A percentile compares a stretch with the other conserved stretches of the same genome.
These are phyloP conservation scores for Aureobasidium sp. DNA, from an alignment of 2,329 filamentous ascomycete genomes.

Conservation along the genomic window DNA sequence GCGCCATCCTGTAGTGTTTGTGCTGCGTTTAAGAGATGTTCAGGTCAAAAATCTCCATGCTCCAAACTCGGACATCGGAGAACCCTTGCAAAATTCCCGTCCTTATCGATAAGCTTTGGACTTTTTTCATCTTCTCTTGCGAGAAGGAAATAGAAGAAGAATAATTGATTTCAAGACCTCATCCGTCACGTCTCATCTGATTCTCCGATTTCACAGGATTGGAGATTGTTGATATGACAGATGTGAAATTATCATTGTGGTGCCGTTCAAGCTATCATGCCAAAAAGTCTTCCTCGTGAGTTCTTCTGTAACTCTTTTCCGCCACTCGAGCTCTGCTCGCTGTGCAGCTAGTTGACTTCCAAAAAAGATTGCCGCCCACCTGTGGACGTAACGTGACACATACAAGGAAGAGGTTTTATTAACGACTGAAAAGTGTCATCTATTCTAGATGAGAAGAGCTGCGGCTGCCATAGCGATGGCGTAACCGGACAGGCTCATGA, in stretches of 20 bases:
- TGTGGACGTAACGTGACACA: neutral
- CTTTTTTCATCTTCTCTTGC: neutral
- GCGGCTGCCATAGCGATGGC: neutral
- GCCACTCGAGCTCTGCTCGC: constrained; percentile 8
- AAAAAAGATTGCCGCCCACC: neutral
- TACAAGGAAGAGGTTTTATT: neutral
- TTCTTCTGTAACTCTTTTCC: neutral
- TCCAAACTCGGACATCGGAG: constrained; percentile 8
- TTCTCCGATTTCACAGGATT: neutral
- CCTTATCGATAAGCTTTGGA: constrained; percentile 12
- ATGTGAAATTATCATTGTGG: constrained; percentile 1
- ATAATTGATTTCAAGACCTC: neutral
- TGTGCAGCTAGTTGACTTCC: neutral
- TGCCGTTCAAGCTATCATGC: constrained; percentile 2
- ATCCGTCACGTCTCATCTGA: neutral
- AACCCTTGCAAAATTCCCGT: constrained; percentile 2
- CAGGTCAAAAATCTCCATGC: constrained; percentile 5
- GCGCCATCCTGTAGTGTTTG: constrained; percentile 4
- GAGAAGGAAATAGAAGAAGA: neutral
- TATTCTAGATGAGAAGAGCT: neutral
- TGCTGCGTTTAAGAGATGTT: neutral
- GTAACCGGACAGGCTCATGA: neutral
- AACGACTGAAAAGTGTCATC: neutral
- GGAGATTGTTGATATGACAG: neutral
- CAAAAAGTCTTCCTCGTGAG: neutral